phyloP scores from a whole-genome alignment of 805 yeast genomes.

The Candida awuae region DNA sequence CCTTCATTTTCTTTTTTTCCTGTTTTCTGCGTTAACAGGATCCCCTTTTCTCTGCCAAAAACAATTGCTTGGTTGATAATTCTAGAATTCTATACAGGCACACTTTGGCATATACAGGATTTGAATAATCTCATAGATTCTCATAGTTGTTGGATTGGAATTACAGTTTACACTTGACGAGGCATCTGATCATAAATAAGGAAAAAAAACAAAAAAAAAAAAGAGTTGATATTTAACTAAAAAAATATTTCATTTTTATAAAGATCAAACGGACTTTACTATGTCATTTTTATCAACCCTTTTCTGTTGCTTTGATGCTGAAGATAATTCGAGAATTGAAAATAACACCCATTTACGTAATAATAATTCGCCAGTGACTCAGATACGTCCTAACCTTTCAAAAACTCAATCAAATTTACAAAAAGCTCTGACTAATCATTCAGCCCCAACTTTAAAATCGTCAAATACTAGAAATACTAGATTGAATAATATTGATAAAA shows the following conservation, averaged over 20 bases:
- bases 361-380: background rate
- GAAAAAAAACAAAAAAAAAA: background rate
- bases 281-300: conserved; percentile 31
- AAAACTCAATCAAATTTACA: conserved; percentile 30
- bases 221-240: background rate
- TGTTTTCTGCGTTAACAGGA: too few species aligned
- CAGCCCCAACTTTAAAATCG: conserved; percentile 8
- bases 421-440: conserved; percentile 24
- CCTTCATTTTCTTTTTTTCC: too few species aligned
- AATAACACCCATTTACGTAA: conserved; percentile 17
- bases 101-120: too few species aligned
- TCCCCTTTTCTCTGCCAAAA: too few species aligned
- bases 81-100: too few species aligned
- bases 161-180: too few species aligned
- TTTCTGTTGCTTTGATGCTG: conserved; percentile 30
- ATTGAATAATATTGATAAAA: background rate
- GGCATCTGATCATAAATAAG: too few species aligned
- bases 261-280: too few species aligned
- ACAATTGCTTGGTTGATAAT: too few species aligned
- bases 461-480: background rate
- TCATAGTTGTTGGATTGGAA: too few species aligned
- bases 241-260: background rate
- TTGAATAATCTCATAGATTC: too few species aligned
- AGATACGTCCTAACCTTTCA: conserved; percentile 20
- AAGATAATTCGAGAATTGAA: conserved; percentile 22